phyloP scores from a whole-genome alignment of 495 filamentous ascomycete genomes.

The Bacidia rubella region DNA sequence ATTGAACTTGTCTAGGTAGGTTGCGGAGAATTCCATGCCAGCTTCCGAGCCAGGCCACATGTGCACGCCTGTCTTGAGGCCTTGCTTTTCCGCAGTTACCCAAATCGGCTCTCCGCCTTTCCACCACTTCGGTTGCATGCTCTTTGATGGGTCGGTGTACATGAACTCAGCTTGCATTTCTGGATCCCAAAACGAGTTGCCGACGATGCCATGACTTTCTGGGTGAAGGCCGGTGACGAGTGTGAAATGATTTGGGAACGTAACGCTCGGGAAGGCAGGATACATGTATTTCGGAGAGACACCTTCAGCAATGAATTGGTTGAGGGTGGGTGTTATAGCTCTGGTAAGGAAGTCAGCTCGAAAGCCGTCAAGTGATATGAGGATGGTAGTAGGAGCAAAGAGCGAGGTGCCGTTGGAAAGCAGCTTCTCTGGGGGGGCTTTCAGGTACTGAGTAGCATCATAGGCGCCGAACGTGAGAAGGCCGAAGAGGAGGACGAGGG shows the following conservation, averaged over 20 bases:
- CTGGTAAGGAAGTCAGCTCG: constrained; percentile 87
- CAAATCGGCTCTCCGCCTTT: constrained; percentile 74
- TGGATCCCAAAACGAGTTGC: constrained; percentile 90
- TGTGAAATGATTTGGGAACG: constrained; percentile 96
- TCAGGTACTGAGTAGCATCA: constrained; percentile 26
- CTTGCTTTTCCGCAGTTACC: constrained; percentile 74
- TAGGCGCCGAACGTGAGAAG: constrained; percentile 42
- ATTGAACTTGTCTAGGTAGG: constrained; percentile 73
- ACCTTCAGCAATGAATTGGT: constrained; percentile 63
- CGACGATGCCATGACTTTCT: constrained; percentile 84
- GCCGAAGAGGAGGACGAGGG: constrained; percentile 36
- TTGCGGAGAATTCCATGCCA: constrained; percentile 52
- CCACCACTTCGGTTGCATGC: constrained; percentile 86
- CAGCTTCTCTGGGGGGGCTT: constrained; percentile 20
- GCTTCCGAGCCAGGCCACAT: constrained; percentile 99
- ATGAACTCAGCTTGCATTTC: constrained; percentile 63
- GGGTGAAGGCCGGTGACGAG: constrained; percentile 86
- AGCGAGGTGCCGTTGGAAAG: constrained; percentile 69
- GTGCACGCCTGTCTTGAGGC: constrained; percentile 67
- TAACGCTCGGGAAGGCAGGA: constrained; percentile 90
- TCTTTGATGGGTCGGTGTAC: constrained; percentile 60
- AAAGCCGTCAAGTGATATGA: constrained; percentile 93
- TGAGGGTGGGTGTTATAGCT: constrained; percentile 69
- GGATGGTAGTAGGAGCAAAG: constrained; percentile 81
- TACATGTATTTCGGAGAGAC: constrained; percentile 84